Conservation (phyloP, 352 stramenopile species). For the Phytophthora chlamydospora region DNA sequence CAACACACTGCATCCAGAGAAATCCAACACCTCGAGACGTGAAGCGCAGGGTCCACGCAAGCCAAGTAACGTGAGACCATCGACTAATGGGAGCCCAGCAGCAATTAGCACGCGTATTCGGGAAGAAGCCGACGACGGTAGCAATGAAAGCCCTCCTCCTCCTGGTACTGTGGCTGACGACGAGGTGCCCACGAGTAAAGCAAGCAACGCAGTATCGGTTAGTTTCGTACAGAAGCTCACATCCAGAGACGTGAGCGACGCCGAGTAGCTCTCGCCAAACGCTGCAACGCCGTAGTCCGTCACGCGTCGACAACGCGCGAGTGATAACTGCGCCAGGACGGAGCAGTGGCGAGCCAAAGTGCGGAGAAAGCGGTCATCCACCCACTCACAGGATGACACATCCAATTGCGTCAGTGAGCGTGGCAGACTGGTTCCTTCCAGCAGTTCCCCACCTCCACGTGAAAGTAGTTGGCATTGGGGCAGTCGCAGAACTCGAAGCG, state of each 20-base stretch:
- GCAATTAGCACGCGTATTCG: slow-evolving; percentile 44
- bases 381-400: slow-evolving; percentile 72
- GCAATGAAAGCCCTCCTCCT: slow-evolving; percentile 4
- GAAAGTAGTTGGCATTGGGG: slow-evolving; percentile 34
- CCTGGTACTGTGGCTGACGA: slow-evolving; percentile 13
- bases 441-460: slow-evolving; percentile 24
- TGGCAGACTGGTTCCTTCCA: slow-evolving; percentile 27
- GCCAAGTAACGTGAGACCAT: slow-evolving; percentile 66
- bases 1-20: slow-evolving; percentile 39
- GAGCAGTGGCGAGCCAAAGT: slow-evolving; percentile 45
- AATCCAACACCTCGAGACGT: slow-evolving; percentile 31
- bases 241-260: slow-evolving; percentile 52
- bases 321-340: slow-evolving; percentile 35
- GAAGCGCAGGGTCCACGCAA: slow-evolving; percentile 34
- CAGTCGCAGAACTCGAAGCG: slow-evolving; percentile 27
- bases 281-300: slow-evolving; percentile 74
- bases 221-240: slow-evolving; percentile 61
- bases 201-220: slow-evolving; percentile 64
- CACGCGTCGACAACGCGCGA: slow-evolving; percentile 59
- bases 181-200: slow-evolving; percentile 46
- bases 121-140: slow-evolving; percentile 21
- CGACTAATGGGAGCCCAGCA: slow-evolving; percentile 52
- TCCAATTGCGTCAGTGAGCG: slow-evolving; percentile 50
- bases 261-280: slow-evolving; percentile 52
- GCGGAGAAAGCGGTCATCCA: slow-evolving; percentile 61